Evolutionary conservation across 495 filamentous ascomycete genomes (phyloP).

Genomic region (Cairneyella variabilis): DNA sequence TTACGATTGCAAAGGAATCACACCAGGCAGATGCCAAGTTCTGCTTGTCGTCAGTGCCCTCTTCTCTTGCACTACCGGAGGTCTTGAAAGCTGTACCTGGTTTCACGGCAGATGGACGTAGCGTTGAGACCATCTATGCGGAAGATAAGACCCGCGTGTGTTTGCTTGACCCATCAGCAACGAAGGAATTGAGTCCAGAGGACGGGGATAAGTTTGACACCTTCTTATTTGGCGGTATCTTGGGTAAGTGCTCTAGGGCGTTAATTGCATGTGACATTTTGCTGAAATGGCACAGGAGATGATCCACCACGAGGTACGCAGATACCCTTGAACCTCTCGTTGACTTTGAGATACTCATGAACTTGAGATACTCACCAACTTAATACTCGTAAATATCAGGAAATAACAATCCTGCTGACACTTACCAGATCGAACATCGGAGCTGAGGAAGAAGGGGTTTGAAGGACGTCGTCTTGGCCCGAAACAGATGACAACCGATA

Average conservation of each 20-base stretch:
- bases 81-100: conserved; percentile 54
- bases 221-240: conserved; percentile 93
- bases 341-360: too few relatives aligned
- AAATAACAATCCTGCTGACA: background rate
- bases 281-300: conserved; percentile 58
- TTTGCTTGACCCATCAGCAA: conserved; percentile 81
- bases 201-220: conserved; percentile 82
- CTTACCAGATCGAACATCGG: conserved; percentile 77
- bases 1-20: conserved; percentile 78
- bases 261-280: background rate
- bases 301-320: conserved; percentile 86
- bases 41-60: conserved; percentile 78
- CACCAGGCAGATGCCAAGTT: conserved; percentile 63
- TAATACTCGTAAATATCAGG: background rate
- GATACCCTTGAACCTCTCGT: too few relatives aligned
- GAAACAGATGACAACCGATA: conserved; percentile 98
- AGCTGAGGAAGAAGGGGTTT: conserved; percentile 90
- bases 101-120: conserved; percentile 61
- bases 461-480: conserved; percentile 83
- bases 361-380: too few relatives aligned
- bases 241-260: conserved; percentile 80
- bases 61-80: conserved; percentile 60
- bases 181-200: conserved; percentile 72
- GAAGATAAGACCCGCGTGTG: conserved; percentile 68
- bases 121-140: conserved; percentile 76